phyloP scores from a whole-genome alignment of 2,329 filamentous ascomycete species.

The Pseudofabraea citricarpa region DNA sequence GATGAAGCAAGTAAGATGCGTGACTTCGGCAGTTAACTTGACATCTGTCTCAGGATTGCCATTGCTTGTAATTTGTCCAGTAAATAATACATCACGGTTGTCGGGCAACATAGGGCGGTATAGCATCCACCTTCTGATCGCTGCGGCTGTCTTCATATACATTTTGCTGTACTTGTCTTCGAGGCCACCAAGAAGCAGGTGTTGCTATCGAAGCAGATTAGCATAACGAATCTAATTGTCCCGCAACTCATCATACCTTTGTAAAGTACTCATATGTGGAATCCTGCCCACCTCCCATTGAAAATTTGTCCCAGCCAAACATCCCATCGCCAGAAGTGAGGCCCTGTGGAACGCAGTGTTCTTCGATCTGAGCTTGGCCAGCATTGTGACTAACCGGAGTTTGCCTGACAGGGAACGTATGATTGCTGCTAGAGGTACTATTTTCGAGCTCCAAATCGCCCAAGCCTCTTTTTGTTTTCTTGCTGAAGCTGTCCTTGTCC shows the following conservation, averaged over 20 bases:
- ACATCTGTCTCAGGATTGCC: conserved; percentile 42
- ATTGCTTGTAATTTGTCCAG: conserved; percentile 53
- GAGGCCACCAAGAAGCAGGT: conserved; percentile 70
- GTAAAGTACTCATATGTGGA: conserved; percentile 70
- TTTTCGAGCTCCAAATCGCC: neutral
- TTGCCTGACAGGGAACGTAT: conserved; percentile 6
- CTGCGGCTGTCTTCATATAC: conserved; percentile 64
- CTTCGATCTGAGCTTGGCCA: neutral
- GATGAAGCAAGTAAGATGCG: conserved; percentile 63
- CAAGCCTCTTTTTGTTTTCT: conserved; percentile 10
- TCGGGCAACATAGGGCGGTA: conserved; percentile 70
- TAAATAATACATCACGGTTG: conserved; percentile 67
- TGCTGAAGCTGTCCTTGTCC: conserved; percentile 16
- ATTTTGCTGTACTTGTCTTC: conserved; percentile 68
- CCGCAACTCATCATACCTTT: conserved; percentile 41
- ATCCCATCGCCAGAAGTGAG: conserved; percentile 38
- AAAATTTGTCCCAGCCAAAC: conserved; percentile 39
- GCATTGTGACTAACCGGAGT: neutral
- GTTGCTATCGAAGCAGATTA: conserved; percentile 41
- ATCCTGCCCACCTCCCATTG: conserved; percentile 62
- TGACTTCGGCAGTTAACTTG: conserved; percentile 28
- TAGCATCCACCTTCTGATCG: conserved; percentile 68
- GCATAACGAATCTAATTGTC: neutral
- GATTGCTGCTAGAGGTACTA: conserved; percentile 6
- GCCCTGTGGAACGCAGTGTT: conserved; percentile 53